Evolutionary conservation across 306 rosid genomes (phyloP), one percentile per base, ranked within the genome.

Genomic region (Oemleria cerasiformis): DNA sequence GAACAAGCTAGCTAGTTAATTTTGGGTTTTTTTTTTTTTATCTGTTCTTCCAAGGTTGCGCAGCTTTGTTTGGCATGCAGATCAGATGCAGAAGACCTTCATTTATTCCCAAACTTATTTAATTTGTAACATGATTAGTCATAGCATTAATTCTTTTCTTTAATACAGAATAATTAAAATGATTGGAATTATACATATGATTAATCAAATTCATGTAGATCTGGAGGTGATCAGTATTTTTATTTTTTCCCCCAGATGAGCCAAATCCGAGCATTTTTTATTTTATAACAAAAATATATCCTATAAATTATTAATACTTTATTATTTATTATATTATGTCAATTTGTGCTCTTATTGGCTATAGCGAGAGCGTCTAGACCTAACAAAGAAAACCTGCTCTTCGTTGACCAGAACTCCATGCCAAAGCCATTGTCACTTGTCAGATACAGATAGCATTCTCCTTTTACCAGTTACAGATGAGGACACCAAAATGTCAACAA

Each of bases 401-500:
- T 39, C 58, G 44, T 73, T 73, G 82, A 79, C 75, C 66, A 61
- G 38, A 5, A 39, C 68, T 57, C 62, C 25, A 51, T 25, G 9
- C 73, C 53, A 49, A 68, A 48, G 58, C 10, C 68, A 47, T 10
- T 20, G 51, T 39, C 56, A 64, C 30, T 19, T 23, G 50, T 69
- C 61, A 25, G 20, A 51, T 57, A 71, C 74, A 43, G 44, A 70
- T 57, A 15, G 45, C 5, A 9, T 57, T 1, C 74, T 43, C 56
- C 74, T 57, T 70, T 70, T 57, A 43, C 36, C 55, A 70, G 42
- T 70, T 57, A 17, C 64, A 44, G 19, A n/a, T n/a, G 17, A 34
- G 71, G 67, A 78, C 75, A 53, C 78, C 39, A 20, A 63, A 65
- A 20, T 74, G 83, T 74, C 75, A 68, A 79, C 79, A 79, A 67